Evolutionary conservation across 202 grass and related monocot species (phyloP), one percentile per base, ranked within the genome.

Genomic region (Cymbopogon flexuosus): DNA sequence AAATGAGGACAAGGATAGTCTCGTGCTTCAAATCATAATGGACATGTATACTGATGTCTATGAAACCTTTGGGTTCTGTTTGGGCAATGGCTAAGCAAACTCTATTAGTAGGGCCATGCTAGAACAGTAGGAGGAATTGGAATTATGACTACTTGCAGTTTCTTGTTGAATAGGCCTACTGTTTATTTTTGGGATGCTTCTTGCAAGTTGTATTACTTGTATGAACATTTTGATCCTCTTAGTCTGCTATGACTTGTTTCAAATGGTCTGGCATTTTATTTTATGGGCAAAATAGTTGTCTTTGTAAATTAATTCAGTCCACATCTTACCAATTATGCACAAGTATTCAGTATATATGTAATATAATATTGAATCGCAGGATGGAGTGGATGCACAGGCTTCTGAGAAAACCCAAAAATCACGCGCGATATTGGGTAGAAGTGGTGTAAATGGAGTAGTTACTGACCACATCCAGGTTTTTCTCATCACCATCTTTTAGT

Each of bases 381-480:
- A 99, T 75, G 92, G 84, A 84, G 61, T 82, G 40, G 96, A 99
- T 84, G 79, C 80, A 77, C 89, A 88, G 66, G 52, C 76, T 77
- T 90, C 92, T 75, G 96, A 91, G 65, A 99, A 87, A 85, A 87
- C 54, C 85, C 65, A 80, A 75, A 98, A 82, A 85, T 49, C 92
- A 39, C 92, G 88, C n/a, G 65, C 83, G 30, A 68, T 99, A 37
- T 77, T 99, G 80, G 90, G 84, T 64, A 99, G 87, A 85, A 73
- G 90, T 67, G 85, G 62, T 79, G 90, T 90, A 85, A 99, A 99
- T 88, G 96, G 96, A 66, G 87, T 90, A 35, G 54, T 92, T 84
- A 85, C 87, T 61, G 96, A 99, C 76, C 78, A 88, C 60, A 80
- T 87, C 85, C 96, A 96, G 92, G 96, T 99, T 76, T 70, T 51